These are phyloP conservation scores for Cryoendolithus antarcticus DNA, from an alignment of 2,329 filamentous ascomycete species.

Conservation along the genomic window DNA sequence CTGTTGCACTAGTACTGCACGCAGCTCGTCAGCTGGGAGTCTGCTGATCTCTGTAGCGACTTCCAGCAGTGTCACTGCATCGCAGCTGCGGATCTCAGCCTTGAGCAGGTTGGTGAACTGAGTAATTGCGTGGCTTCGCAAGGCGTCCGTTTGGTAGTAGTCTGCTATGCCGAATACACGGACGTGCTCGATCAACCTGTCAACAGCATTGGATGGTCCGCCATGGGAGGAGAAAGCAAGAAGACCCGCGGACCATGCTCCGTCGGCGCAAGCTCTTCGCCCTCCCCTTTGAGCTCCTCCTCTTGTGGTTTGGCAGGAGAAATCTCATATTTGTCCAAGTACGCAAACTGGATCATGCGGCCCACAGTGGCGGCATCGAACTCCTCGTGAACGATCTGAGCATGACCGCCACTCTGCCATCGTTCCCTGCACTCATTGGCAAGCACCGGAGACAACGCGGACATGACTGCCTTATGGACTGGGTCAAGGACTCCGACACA, in stretches of 20 bases:
- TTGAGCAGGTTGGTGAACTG: conserved; percentile 3
- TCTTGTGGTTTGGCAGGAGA: too few species aligned
- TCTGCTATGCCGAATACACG: conserved; percentile 8
- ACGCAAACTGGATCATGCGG: conserved; percentile 8
- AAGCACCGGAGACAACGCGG: too few species aligned
- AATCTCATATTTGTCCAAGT: conserved; percentile 4
- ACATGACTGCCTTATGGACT: too few species aligned
- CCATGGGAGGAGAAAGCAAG: not conserved
- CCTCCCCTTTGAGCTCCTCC: too few species aligned
- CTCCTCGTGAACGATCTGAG: conserved; percentile 6
- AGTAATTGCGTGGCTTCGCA: conserved; percentile 4
- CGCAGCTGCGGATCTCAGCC: not conserved
- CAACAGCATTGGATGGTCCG: not conserved
- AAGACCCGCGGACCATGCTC: too few species aligned
- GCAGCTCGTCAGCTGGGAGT: not conserved
- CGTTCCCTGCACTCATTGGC: too few species aligned
- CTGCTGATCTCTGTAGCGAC: conserved; percentile 7
- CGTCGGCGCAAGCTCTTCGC: too few species aligned
- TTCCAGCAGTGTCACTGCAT: conserved; percentile 6
- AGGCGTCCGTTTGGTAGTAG: conserved; percentile 9
- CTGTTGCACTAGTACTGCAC: not conserved
- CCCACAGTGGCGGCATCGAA: conserved; percentile 9
- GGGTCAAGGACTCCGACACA: too few species aligned
- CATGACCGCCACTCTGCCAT: too few species aligned
- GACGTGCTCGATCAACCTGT: conserved; percentile 6